Conservation (phyloP, 192 early-diverging fungal species). For the Coemansia sp. region DNA sequence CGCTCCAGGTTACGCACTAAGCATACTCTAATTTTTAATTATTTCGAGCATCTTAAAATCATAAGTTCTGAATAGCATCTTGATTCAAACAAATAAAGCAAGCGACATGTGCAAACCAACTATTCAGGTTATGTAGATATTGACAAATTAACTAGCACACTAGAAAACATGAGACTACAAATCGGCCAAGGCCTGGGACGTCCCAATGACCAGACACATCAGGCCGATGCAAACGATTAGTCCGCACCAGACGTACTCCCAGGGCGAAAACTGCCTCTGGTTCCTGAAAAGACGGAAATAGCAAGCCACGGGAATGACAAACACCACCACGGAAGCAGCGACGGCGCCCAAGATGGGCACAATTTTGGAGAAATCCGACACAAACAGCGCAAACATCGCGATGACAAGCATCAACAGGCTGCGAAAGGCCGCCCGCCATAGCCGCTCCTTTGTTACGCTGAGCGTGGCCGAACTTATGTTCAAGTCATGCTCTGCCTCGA, state of each 20-base stretch:
- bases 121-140: no score
- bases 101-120: no score
- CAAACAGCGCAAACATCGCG: constrained; percentile 59
- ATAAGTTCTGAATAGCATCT: no score
- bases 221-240: constrained; percentile 36
- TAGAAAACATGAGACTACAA: no score
- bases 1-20: constrained; percentile 57
- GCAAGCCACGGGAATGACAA: constrained; percentile 77
- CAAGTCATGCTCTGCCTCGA: constrained; percentile 68
- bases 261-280: constrained; percentile 15
- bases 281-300: constrained; percentile 61
- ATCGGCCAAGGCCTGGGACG: constrained; percentile 34
- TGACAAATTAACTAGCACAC: no score
- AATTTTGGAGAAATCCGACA: constrained; percentile 79
- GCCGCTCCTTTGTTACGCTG: constrained; percentile 34
- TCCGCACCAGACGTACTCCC: constrained; percentile 43
- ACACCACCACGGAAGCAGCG: constrained; percentile 73
- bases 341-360: constrained; percentile 83
- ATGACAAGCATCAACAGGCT: constrained; percentile 56
- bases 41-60: no score
- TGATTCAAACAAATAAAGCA: no score
- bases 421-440: constrained; percentile 57
- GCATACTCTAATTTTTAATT: background rate
- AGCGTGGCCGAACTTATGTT: constrained; percentile 51
- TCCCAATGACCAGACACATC: constrained; percentile 41